Conservation (phyloP, 441 rosid genomes). For the Hura crepitans region DNA sequence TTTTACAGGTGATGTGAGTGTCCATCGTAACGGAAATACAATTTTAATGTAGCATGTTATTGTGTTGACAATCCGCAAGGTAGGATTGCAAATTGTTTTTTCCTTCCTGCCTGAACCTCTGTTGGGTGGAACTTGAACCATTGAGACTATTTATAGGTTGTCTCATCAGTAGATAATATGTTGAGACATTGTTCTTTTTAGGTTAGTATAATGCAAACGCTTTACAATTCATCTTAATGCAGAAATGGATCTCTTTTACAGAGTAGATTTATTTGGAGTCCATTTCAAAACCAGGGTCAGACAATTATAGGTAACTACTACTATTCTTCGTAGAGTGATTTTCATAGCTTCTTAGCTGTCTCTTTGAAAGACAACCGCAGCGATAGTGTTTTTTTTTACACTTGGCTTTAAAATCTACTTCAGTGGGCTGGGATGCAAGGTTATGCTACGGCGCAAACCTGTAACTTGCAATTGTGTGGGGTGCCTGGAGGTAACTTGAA, state of each 20-base stretch:
- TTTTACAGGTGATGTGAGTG: neutral
- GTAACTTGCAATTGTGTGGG: slow-evolving; percentile 20
- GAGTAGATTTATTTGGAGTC: too few species aligned
- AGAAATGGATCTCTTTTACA: too few species aligned
- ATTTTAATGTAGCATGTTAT: neutral
- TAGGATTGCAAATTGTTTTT: slow-evolving; percentile 4
- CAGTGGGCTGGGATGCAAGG: slow-evolving; percentile 29
- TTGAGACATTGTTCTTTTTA: too few species aligned
- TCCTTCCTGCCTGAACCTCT: neutral
- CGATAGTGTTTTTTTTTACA: slow-evolving; percentile 19
- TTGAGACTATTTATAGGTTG: too few species aligned
- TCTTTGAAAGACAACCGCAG: slow-evolving; percentile 20
- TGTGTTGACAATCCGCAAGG: slow-evolving; percentile 4
- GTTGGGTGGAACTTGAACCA: slow-evolving; percentile 7
- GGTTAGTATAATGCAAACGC: too few species aligned
- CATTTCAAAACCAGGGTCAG: slow-evolving; percentile 25
- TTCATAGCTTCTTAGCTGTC: too few species aligned
- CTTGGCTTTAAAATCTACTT: slow-evolving; percentile 26
- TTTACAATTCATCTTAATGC: too few species aligned
- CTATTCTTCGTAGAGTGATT: slow-evolving; percentile 25
- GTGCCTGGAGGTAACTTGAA: slow-evolving; percentile 30
- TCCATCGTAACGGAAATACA: neutral
- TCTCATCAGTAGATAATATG: too few species aligned
- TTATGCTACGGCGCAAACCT: slow-evolving; percentile 15
- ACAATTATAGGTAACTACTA: slow-evolving; percentile 33